Evolutionary conservation across 306 rosid species (phyloP).

Genomic region (Cicer chorassanicum): DNA sequence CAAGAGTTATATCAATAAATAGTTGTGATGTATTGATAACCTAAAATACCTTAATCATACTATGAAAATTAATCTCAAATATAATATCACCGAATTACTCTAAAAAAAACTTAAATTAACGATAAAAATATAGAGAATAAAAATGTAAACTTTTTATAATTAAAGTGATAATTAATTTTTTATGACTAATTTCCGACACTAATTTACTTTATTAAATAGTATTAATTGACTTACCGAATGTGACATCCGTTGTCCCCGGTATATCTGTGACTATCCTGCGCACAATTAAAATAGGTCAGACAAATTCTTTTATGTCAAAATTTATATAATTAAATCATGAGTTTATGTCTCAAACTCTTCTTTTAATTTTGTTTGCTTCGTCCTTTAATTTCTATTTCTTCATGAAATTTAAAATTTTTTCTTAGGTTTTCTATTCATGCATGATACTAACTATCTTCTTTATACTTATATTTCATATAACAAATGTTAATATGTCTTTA

Average conservation of each 20-base stretch:
- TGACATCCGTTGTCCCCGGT: conserved; percentile 87
- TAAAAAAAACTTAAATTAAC: too few species aligned
- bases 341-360: neutral
- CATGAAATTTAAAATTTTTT: neutral
- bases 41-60: too few species aligned
- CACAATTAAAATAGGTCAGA: conserved; percentile 27
- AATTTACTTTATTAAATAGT: too few species aligned
- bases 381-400: neutral
- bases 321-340: neutral
- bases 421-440: neutral
- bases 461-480: neutral
- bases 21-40: too few species aligned
- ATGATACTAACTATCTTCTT: neutral
- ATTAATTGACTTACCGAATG: conserved; percentile 63
- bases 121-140: too few species aligned
- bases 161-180: too few species aligned
- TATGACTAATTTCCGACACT: too few species aligned
- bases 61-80: too few species aligned
- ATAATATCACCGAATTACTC: too few species aligned
- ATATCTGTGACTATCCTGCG: conserved; percentile 89
- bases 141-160: too few species aligned
- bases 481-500: neutral
- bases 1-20: neutral
- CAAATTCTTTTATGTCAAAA: neutral
- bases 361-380: neutral